Conservation (phyloP, 2,329 filamentous ascomycete genomes). For the Aspergillus hiratsukae region DNA sequence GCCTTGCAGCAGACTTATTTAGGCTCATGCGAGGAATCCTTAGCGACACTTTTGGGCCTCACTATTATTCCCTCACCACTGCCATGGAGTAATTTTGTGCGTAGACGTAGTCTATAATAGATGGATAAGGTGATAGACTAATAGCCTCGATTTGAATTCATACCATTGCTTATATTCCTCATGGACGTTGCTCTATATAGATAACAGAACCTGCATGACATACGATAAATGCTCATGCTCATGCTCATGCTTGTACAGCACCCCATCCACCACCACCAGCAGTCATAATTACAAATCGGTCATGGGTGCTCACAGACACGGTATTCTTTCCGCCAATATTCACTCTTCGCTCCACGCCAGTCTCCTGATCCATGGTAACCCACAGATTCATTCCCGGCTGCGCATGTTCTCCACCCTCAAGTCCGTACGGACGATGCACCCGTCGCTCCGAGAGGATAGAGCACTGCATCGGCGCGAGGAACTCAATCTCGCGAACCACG, state of each 20-base stretch:
- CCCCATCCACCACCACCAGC: slow-evolving; percentile 49
- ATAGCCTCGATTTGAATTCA: neutral
- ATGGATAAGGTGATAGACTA: neutral
- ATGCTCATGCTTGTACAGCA: slow-evolving; percentile 2
- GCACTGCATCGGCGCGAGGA: slow-evolving; percentile 73
- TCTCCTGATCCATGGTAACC: slow-evolving; percentile 67
- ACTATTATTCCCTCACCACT: neutral
- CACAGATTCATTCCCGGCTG: slow-evolving; percentile 79
- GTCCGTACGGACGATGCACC: slow-evolving; percentile 73
- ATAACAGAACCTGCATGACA: neutral
- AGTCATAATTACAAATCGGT: slow-evolving; percentile 58
- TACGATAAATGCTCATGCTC: slow-evolving; percentile 3
- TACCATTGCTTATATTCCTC: neutral
- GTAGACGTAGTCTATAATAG: neutral
- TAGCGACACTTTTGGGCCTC: neutral
- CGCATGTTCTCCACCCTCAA: slow-evolving; percentile 77
- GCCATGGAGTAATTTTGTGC: no score
- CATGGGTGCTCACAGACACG: slow-evolving; percentile 55
- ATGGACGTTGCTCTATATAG: no score
- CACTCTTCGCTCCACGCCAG: slow-evolving; percentile 48
- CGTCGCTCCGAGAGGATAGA: slow-evolving; percentile 74
- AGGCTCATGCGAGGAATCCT: neutral
- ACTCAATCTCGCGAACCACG: slow-evolving; percentile 77
- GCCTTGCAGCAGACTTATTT: neutral
- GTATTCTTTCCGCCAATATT: slow-evolving; percentile 62